Percentiles rank a stretch among this genome's conserved stretches.
These are phyloP conservation scores for Pholiota molesta DNA, from an alignment of 768 basidiomycete species.

Conservation along the genomic window DNA sequence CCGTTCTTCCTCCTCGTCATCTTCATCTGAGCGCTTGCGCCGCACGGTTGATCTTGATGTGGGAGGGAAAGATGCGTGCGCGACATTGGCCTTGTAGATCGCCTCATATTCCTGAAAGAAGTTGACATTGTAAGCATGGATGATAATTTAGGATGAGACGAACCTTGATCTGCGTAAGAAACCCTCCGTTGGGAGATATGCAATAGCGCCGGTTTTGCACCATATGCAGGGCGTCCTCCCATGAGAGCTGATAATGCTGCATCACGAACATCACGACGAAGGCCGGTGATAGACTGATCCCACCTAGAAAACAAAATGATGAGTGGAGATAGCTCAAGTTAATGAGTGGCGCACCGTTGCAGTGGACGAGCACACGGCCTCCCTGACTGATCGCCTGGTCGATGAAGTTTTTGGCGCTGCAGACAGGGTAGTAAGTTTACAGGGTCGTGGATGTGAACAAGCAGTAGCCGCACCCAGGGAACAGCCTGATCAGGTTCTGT, in stretches of 20 bases:
- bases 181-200: constrained; percentile 91
- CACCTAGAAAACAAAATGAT: constrained; percentile 48
- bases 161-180: constrained; percentile 91
- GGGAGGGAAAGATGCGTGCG: constrained; percentile 61
- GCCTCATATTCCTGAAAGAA: constrained; percentile 83
- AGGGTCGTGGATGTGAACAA: neutral
- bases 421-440: neutral
- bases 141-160: constrained; percentile 11
- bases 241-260: constrained; percentile 78
- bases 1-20: constrained; percentile 58
- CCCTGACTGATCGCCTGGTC: constrained; percentile 61
- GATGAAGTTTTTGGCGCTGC: constrained; percentile 78
- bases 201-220: constrained; percentile 93
- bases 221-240: constrained; percentile 87
- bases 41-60: constrained; percentile 48
- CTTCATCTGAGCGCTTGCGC: constrained; percentile 77
- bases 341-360: constrained; percentile 63
- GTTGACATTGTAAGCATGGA: neutral
- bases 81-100: constrained; percentile 80
- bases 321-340: neutral
- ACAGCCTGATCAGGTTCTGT: constrained; percentile 90
- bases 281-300: constrained; percentile 84
- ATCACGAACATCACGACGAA: constrained; percentile 95
- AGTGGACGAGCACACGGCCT: constrained; percentile 86
- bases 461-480: constrained; percentile 65